Base-by-base conservation (phyloP, 73 alveolate species). In the Blepharisma japonicum region DNA sequence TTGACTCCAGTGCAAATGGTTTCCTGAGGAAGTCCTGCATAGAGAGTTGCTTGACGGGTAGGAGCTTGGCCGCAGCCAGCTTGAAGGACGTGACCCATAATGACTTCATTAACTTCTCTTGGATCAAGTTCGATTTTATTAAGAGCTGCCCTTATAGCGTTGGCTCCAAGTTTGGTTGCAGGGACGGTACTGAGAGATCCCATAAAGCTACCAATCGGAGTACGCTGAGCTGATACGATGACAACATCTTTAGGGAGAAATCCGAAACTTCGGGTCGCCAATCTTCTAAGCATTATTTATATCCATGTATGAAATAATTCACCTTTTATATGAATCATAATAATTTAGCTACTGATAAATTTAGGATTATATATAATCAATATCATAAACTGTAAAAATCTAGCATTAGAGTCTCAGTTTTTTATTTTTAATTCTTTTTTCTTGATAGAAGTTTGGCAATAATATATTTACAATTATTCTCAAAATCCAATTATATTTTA, bases 11-110 rank as follows among this genome's bases (percentile, higher is more conserved):
- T 83, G 86, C 91, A 70, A 21, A 67, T 79, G 23, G 78, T 87
- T n/a, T 45, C 38, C n/a, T 45, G 56, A 2, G 93, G 93, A 14
- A 86, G 38, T 47, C 93, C 96, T 0, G 97, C 93, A 32, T 85
- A 85, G 11, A 89, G 82, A 20, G 96, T 86, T 6, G 92, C 97
- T 68, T 91, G 92, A 48, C 97, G 77, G 27, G 96, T 90, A 6
- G 97, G 92, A 53, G 91, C 81, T 71, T 86, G 94, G 7, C 98
- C 98, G n/a, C 80, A 56, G 8, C 98, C 95, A 25, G 94, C 90
- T 45, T 80, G 56, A 77, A 92, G 67, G 45, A 88, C 98, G 32
- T 92, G 81, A 27, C 98, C 98, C 71, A 92, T 2, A 55, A 71
- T 67, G 85, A 90, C 95, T 80, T 84, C 94, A 53, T 85, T 91